Base-by-base conservation (phyloP, 2,329 filamentous ascomycete genomes). In the Fusarium chlamydosporum region DNA sequence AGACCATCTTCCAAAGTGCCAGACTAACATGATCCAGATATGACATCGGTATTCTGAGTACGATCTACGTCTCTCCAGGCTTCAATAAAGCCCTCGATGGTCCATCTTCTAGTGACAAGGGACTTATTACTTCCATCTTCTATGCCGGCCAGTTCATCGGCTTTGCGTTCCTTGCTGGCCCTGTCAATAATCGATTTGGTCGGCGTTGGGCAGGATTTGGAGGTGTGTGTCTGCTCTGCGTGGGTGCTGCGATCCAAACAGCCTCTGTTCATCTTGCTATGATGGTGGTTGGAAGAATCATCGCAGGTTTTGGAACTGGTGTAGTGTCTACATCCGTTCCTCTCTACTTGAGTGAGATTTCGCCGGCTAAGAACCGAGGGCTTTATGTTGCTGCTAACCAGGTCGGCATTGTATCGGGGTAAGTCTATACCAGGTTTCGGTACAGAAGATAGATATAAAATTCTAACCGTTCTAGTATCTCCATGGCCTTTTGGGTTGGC, bases 231-330 rank as follows among this genome's bases (percentile, higher is more conserved):
- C 41, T 63, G 2, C 60, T 63, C 3, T 63, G 60, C 4, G 48
- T 63, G 0, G 60, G 60, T n/a, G 60, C 60, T 12, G 60, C 60
- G 4, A 63, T 63, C 1, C 60, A 63, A 20, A 63, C 60, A 7
- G 60, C 58, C n/a, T 52, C 60, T 9, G 60, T 63, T 38, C 60
- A 63, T 34, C 26, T 63, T 12, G 60, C 60, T 4, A 63, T 63
- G 60, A 63, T 63, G 60, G 58, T 63, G 0, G 1, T 63, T 10
- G 60, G 60, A 27, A 34, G 60, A 29, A 63, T 63, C 7, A 42
- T 63, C 4, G 60, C 60, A 3, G 60, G 60, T 56, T 34, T 63
- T 18, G 60, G 60, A 2, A 63, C 60, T 0, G 60, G 60, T 4
- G 26, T 63, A 8, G 60, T 63, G 1, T 63, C 60, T 11, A 63